A percentile compares a stretch with the other conserved stretches of the same genome.
These are phyloP conservation scores for Xylariaceae sp. DNA, from an alignment of 2,329 filamentous ascomycete species.

Conservation along the genomic window DNA sequence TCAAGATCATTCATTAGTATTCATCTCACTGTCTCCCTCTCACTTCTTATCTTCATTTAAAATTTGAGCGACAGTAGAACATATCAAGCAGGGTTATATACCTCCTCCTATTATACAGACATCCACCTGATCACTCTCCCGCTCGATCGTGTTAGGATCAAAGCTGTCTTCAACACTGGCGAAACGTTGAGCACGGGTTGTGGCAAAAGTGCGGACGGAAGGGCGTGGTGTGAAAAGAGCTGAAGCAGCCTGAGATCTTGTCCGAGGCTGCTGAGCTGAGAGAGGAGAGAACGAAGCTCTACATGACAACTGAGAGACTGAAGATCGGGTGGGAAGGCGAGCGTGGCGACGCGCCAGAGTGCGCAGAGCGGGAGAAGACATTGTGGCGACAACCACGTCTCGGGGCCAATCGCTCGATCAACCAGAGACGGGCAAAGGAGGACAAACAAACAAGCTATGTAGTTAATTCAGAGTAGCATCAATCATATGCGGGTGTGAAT, in stretches of 20 bases:
- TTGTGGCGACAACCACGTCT: slow-evolving; percentile 11
- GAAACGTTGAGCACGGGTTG: slow-evolving; percentile 27
- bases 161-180: slow-evolving; percentile 49
- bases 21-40: not conserved
- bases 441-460: not conserved
- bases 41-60: not conserved
- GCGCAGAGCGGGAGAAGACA: slow-evolving; percentile 30
- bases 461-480: not conserved
- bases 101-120: slow-evolving; percentile 93
- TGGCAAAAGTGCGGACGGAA: slow-evolving; percentile 35
- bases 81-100: slow-evolving; percentile 32
- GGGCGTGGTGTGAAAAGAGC: slow-evolving; percentile 13
- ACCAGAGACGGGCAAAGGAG: not conserved
- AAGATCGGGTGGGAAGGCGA: slow-evolving; percentile 22
- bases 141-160: slow-evolving; percentile 65
- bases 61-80: not conserved
- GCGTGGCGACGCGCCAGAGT: slow-evolving; percentile 26
- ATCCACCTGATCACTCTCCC: slow-evolving; percentile 90
- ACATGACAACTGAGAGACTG: slow-evolving; percentile 15
- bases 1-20: slow-evolving; percentile 3
- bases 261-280: slow-evolving; percentile 12
- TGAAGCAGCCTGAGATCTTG: slow-evolving; percentile 15
- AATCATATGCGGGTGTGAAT: not conserved
- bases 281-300: slow-evolving; percentile 25
- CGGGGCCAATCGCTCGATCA: not conserved